These are phyloP conservation scores for Rhizophagus clarus DNA, from an alignment of 192 early-diverging fungal genomes.

Conservation along the genomic window DNA sequence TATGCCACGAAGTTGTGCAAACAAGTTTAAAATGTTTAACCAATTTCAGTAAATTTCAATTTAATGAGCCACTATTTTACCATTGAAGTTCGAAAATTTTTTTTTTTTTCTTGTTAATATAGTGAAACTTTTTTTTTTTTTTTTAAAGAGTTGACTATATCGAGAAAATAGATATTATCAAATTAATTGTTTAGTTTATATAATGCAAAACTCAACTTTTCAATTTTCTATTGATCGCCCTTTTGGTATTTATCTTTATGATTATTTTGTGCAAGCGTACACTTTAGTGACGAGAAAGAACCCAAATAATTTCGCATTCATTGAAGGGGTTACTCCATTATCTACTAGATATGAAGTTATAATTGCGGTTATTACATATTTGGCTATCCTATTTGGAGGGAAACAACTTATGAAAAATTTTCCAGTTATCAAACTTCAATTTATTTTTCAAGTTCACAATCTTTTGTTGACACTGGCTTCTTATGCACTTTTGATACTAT, in stretches of 20 bases:
- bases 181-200: too few relatives aligned
- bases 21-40: background rate
- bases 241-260: constrained; percentile 58
- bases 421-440: constrained; percentile 69
- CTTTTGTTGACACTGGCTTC: constrained; percentile 73
- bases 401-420: constrained; percentile 68
- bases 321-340: constrained; percentile 51
- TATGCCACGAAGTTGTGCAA: background rate
- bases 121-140: background rate
- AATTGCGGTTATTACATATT: constrained; percentile 61
- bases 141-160: background rate
- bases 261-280: constrained; percentile 52
- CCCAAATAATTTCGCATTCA: constrained; percentile 50
- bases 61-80: background rate
- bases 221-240: constrained; percentile 46
- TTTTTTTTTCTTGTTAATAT: background rate
- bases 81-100: background rate
- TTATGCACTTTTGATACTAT: constrained; percentile 65
- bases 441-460: constrained; percentile 82
- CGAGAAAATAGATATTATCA: too few relatives aligned
- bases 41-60: background rate
- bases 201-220: background rate
- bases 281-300: constrained; percentile 45
- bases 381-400: constrained; percentile 80
- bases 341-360: constrained; percentile 50